A percentile compares a stretch with the other conserved stretches of the same genome.
These are phyloP conservation scores for Verticillium zaregamsianum DNA, from an alignment of 2,329 filamentous ascomycete species.

Conservation along the genomic window DNA sequence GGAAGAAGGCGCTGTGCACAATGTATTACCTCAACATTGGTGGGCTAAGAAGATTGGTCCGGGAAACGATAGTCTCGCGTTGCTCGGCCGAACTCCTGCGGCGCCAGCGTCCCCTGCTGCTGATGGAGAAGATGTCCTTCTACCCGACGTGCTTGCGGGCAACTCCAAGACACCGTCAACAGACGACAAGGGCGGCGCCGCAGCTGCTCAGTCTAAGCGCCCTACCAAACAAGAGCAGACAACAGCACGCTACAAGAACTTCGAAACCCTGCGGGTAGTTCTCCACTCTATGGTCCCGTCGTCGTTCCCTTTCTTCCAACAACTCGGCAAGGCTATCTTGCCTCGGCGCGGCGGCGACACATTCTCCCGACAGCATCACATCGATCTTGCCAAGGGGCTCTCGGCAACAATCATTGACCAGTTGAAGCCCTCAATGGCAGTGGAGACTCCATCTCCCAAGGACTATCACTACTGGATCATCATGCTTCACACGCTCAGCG, in stretches of 20 bases:
- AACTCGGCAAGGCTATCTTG: slow-evolving; percentile 76
- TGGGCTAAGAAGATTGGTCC: slow-evolving; percentile 15
- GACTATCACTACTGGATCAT: slow-evolving; percentile 80
- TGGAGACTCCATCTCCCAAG: slow-evolving; percentile 46
- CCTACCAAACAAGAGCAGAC: slow-evolving; percentile 39
- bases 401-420: slow-evolving; percentile 67
- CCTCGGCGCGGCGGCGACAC: slow-evolving; percentile 68
- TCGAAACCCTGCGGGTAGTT: slow-evolving; percentile 69
- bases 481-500: slow-evolving; percentile 71
- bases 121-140: background rate
- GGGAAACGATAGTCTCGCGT: slow-evolving; percentile 8
- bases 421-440: slow-evolving; percentile 45
- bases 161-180: slow-evolving; percentile 3
- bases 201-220: slow-evolving; percentile 22
- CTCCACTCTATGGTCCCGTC: slow-evolving; percentile 74
- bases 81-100: background rate
- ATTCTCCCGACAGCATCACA: slow-evolving; percentile 49
- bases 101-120: background rate
- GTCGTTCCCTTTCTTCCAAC: slow-evolving; percentile 82
- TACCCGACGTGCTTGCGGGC: background rate
- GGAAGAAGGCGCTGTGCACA: slow-evolving; percentile 75
- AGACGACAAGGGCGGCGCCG: slow-evolving; percentile 11
- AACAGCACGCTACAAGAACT: slow-evolving; percentile 62
- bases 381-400: slow-evolving; percentile 59
- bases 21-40: slow-evolving; percentile 69